Conservation (phyloP, 441 rosid genomes). For the Aquilaria agallochum region DNA sequence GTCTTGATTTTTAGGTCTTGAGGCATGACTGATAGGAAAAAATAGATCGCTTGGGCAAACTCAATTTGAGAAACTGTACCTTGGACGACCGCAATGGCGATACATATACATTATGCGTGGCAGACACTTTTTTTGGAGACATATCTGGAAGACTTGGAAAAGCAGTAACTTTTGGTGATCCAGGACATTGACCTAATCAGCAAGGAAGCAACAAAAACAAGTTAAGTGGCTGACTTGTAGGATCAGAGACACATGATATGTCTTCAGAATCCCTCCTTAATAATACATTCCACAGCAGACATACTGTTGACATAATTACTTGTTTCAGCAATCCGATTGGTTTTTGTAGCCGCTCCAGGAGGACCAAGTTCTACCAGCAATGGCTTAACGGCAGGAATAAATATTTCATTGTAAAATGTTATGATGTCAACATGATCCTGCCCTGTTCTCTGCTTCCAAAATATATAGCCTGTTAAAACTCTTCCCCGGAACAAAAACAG, state of each 20-base stretch:
- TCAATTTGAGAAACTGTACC: constrained; percentile 31
- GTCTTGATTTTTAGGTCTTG: no score
- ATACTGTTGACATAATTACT: constrained; percentile 62
- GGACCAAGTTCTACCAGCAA: constrained; percentile 81
- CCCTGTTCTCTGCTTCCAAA: constrained; percentile 63
- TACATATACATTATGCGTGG: constrained; percentile 87
- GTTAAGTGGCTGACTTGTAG: constrained; percentile 18
- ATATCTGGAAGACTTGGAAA: constrained; percentile 95
- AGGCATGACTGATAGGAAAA: no score
- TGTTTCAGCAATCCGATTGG: constrained; percentile 42
- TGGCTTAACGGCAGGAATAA: constrained; percentile 78
- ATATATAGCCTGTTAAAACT: constrained; percentile 24
- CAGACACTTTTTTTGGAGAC: constrained; percentile 97
- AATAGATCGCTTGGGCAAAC: no score
- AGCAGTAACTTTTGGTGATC: constrained; percentile 79
- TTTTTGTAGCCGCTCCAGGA: constrained; percentile 38
- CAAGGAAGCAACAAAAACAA: constrained; percentile 15
- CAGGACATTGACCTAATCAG: constrained; percentile 71
- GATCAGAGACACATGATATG: background rate
- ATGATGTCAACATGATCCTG: constrained; percentile 88
- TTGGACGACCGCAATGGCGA: constrained; percentile 94
- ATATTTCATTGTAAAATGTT: constrained; percentile 88
- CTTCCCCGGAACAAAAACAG: constrained; percentile 8
- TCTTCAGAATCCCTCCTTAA: no score
- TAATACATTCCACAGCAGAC: background rate